Evolutionary conservation across 345 rosid species (phyloP).

Genomic region (Gossypium bickii): DNA sequence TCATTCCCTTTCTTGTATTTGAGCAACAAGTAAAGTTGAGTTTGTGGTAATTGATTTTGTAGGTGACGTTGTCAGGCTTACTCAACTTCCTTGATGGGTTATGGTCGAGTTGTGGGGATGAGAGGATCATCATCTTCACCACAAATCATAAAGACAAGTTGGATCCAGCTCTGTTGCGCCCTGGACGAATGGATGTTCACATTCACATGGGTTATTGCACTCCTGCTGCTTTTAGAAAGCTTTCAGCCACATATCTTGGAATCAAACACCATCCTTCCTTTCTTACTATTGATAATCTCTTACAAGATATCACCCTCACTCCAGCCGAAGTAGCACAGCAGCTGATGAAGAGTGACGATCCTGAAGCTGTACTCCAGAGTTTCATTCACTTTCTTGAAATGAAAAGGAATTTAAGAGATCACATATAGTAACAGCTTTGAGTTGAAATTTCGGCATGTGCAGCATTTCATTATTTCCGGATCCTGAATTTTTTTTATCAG

Average conservation of each 20-base stretch:
- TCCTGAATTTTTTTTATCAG: background rate
- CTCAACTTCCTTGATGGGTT: slow-evolving; percentile 27
- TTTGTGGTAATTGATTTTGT: background rate
- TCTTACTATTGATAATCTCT: slow-evolving; percentile 5
- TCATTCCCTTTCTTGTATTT: no score
- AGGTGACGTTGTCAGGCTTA: slow-evolving; percentile 25
- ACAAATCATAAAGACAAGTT: slow-evolving; percentile 21
- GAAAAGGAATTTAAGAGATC: slow-evolving; percentile 17
- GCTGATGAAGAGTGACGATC: slow-evolving; percentile 33
- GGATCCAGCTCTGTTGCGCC: slow-evolving; percentile 22
- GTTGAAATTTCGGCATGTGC: background rate
- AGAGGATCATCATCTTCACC: slow-evolving; percentile 26
- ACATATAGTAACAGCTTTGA: background rate
- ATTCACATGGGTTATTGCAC: slow-evolving; percentile 22
- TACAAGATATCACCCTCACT: background rate
- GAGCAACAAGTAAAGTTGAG: background rate
- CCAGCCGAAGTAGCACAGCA: slow-evolving; percentile 36
- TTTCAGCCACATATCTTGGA: slow-evolving; percentile 14
- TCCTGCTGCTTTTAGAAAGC: slow-evolving; percentile 8
- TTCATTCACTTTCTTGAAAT: slow-evolving; percentile 27
- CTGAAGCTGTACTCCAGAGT: slow-evolving; percentile 17
- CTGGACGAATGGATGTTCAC: slow-evolving; percentile 24
- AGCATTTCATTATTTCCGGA: background rate
- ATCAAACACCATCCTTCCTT: slow-evolving; percentile 13
- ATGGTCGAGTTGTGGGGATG: slow-evolving; percentile 27